phyloP scores from a whole-genome alignment of 139 green algal species.

The Chlorella sp. region DNA sequence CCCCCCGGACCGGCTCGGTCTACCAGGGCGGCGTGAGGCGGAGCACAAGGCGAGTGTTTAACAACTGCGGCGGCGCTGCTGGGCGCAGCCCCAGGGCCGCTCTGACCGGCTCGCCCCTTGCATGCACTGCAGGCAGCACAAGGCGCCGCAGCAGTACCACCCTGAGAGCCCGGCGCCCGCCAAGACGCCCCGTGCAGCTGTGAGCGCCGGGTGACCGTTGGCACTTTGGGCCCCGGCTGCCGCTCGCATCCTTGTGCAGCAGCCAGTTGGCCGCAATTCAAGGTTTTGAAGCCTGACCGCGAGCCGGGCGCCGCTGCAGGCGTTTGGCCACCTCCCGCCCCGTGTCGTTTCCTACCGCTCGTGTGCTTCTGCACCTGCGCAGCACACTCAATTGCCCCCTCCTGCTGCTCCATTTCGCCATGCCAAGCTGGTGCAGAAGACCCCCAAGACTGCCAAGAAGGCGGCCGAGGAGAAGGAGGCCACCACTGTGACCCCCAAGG shows the following conservation, averaged over 20 bases:
- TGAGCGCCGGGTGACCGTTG: not conserved
- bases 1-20: not conserved
- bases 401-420: not conserved
- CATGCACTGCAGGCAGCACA: not conserved
- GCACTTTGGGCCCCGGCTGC: too few relatives aligned
- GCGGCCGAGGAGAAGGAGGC: constrained; percentile 30
- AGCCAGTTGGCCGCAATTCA: too few relatives aligned
- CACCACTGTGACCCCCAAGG: constrained; percentile 42
- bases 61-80: not conserved
- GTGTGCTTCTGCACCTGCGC: not conserved
- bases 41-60: not conserved
- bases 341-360: not conserved
- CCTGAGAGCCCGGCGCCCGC: not conserved
- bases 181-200: constrained; percentile 21
- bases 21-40: constrained; percentile 30
- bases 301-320: too few relatives aligned
- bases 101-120: not conserved
- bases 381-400: not conserved
- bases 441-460: constrained; percentile 2
- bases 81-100: not conserved
- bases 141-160: constrained; percentile 1
- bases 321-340: not conserved
- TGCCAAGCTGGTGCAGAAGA: not conserved
- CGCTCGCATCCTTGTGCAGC: too few relatives aligned
- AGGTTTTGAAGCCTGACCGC: not conserved